phyloP scores from a whole-genome alignment of 371 early-diverging fungal genomes.

The Chytridium lagenaria region DNA sequence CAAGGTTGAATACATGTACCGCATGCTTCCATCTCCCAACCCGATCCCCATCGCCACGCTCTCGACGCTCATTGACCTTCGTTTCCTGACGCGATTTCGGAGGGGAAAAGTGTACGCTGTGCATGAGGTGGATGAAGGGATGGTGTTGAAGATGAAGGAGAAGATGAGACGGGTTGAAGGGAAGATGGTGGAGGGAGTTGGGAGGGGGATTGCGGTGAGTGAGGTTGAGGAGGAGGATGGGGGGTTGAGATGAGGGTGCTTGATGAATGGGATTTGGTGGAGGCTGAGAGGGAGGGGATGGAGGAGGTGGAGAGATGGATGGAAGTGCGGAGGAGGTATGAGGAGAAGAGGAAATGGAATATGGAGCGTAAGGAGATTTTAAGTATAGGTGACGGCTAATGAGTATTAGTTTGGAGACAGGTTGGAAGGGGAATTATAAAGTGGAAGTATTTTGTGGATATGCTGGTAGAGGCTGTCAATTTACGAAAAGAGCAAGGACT shows the following conservation, averaged over 20 bases:
- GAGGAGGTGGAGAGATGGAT: conserved; percentile 12
- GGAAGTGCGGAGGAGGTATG: background rate
- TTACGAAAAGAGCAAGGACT: conserved; percentile 12
- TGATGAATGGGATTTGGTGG: background rate
- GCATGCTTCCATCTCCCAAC: too few relatives aligned
- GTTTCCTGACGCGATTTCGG: too few relatives aligned
- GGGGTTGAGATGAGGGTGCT: background rate
- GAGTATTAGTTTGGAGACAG: background rate
- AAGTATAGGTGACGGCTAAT: background rate
- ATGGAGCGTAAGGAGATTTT: background rate
- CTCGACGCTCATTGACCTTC: too few relatives aligned
- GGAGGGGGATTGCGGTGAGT: background rate
- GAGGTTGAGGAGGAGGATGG: background rate
- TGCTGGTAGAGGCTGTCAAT: background rate
- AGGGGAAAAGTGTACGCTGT: too few relatives aligned
- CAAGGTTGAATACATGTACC: too few relatives aligned
- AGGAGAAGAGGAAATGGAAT: background rate
- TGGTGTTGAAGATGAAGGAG: background rate
- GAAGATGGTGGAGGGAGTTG: too few relatives aligned
- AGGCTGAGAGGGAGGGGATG: background rate
- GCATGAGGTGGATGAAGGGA: background rate
- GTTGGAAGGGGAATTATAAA: background rate
- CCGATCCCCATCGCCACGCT: too few relatives aligned
- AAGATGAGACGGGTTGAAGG: background rate
- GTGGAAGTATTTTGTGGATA: background rate